Conservation (phyloP, 106 monocot genomes). For the Gastrodia elata region DNA sequence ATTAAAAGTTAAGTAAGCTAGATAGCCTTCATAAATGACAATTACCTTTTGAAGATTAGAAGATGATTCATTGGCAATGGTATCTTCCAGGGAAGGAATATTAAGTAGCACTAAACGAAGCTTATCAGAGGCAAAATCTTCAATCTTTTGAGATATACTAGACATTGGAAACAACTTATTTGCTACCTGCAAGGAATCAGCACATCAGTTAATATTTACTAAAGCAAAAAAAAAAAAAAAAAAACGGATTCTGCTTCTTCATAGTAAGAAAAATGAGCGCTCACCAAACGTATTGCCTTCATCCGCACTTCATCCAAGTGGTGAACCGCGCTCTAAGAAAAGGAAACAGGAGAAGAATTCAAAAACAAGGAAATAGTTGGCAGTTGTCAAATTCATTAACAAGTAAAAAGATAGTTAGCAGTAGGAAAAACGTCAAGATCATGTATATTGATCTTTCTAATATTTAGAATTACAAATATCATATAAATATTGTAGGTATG, state of each 20-base stretch:
- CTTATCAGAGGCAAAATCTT: slow-evolving; percentile 77
- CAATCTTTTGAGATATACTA: slow-evolving; percentile 72
- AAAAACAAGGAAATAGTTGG: slow-evolving; percentile 3
- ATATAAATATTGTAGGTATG: background rate
- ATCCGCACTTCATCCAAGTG: slow-evolving; percentile 83
- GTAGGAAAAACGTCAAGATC: background rate
- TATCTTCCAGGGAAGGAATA: slow-evolving; percentile 15
- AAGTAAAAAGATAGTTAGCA: slow-evolving; percentile 1
- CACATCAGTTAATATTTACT: background rate
- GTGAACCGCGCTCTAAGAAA: slow-evolving; percentile 70
- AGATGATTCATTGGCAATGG: slow-evolving; percentile 14
- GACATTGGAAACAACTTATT: slow-evolving; percentile 87
- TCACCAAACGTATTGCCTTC: slow-evolving; percentile 98
- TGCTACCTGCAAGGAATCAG: slow-evolving; percentile 55
- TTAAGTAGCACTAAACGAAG: slow-evolving; percentile 43
- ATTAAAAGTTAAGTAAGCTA: background rate
- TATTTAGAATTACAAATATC: background rate
- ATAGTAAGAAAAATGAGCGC: background rate
- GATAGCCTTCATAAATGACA: background rate
- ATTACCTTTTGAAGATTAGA: slow-evolving; percentile 34
- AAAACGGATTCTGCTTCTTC: background rate
- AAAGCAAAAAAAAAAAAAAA: background rate
- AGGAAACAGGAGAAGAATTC: slow-evolving; percentile 6
- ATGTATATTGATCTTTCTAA: background rate
- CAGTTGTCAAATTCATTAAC: slow-evolving; percentile 1